Conservation (phyloP, 208 protist genomes). For the Trypanosomatidae sp. region DNA sequence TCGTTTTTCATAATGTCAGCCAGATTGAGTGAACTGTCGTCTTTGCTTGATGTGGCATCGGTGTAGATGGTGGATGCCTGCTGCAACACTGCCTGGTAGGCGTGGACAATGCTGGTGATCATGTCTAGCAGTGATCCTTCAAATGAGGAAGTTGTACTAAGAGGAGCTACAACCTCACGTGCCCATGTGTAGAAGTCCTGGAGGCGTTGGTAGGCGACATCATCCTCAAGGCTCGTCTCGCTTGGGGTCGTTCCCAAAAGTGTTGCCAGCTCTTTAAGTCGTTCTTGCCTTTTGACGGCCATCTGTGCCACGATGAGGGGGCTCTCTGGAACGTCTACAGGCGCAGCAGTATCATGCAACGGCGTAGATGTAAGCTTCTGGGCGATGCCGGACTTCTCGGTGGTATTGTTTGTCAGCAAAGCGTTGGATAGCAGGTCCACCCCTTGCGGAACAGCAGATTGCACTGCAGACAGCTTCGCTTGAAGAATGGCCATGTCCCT, state of each 20-base stretch:
- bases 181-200: conserved; percentile 28
- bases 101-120: conserved; percentile 13
- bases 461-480: conserved; percentile 50
- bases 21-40: background rate
- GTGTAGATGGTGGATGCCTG: background rate
- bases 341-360: background rate
- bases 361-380: background rate
- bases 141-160: background rate
- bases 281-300: background rate
- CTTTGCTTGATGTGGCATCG: too few relatives aligned
- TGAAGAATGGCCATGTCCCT: conserved; percentile 56
- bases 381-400: background rate
- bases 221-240: conserved; percentile 1
- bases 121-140: conserved; percentile 9
- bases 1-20: background rate
- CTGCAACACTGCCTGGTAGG: conserved; percentile 8
- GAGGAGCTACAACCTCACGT: background rate
- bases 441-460: conserved; percentile 28
- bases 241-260: background rate
- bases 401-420: background rate
- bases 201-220: background rate
- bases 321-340: background rate
- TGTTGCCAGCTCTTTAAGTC: conserved; percentile 1
- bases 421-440: conserved; percentile 18
- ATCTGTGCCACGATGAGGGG: background rate